Conservation (phyloP, 495 filamentous ascomycete genomes). For the Neurospora sp. region DNA sequence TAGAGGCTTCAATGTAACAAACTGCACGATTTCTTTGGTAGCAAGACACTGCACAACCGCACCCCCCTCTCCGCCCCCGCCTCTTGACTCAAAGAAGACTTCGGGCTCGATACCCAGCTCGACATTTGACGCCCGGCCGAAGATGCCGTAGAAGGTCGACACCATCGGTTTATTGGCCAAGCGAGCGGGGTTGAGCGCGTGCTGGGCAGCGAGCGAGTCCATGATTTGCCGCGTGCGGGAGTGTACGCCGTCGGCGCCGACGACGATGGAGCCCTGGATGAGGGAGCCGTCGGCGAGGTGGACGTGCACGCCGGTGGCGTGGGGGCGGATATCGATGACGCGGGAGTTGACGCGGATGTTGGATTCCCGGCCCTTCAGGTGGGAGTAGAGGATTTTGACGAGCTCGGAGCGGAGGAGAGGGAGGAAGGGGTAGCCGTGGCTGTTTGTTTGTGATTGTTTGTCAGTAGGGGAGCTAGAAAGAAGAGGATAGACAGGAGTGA, state of each 20-base stretch:
- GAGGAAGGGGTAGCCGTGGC: slow-evolving; percentile 25
- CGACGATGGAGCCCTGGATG: slow-evolving; percentile 35
- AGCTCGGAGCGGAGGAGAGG: slow-evolving; percentile 25
- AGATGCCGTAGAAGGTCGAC: not conserved
- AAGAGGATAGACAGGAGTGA: no score
- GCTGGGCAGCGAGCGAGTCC: slow-evolving; percentile 18
- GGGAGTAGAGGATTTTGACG: slow-evolving; percentile 24
- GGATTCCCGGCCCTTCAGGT: slow-evolving; percentile 21
- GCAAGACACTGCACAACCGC: not conserved
- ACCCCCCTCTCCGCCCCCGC: not conserved
- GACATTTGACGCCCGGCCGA: not conserved
- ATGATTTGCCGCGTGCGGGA: slow-evolving; percentile 32
- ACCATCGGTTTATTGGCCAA: not conserved
- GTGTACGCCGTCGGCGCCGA: slow-evolving; percentile 45
- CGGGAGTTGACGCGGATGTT: slow-evolving; percentile 21
- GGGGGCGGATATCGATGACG: slow-evolving; percentile 17
- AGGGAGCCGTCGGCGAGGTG: slow-evolving; percentile 28
- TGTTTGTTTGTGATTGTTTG: no score
- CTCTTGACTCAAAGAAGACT: not conserved
- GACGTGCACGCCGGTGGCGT: slow-evolving; percentile 16
- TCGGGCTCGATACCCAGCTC: not conserved
- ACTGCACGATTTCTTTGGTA: not conserved
- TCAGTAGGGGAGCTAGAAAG: no score
- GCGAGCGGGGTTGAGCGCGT: not conserved
- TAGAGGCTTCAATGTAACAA: not conserved